phyloP scores from a whole-genome alignment of 192 early-diverging fungal species.

The Backusella morwellensis region DNA sequence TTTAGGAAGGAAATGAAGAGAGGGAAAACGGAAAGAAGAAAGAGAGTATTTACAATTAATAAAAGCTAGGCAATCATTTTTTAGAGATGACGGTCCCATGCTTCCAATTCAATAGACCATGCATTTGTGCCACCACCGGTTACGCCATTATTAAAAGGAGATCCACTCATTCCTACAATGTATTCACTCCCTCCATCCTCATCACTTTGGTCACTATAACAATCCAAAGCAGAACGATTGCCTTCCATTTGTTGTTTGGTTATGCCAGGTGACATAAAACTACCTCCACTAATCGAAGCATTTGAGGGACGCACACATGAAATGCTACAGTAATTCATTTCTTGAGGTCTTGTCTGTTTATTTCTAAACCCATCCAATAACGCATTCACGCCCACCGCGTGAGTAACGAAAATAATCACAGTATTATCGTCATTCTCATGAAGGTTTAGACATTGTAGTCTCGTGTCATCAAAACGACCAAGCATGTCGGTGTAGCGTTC shows the following conservation, averaged over 20 bases:
- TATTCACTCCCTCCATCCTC: slow-evolving; percentile 1
- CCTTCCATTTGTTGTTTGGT: neutral
- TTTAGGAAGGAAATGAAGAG: neutral
- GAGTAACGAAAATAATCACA: slow-evolving; percentile 28
- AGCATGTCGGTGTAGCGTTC: slow-evolving; percentile 31
- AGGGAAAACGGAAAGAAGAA: neutral
- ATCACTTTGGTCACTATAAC: slow-evolving; percentile 20
- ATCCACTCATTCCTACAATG: neutral
- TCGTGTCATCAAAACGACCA: slow-evolving; percentile 24
- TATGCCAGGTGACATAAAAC: neutral
- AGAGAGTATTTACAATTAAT: neutral
- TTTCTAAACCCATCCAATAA: slow-evolving; percentile 30
- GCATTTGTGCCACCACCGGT: neutral
- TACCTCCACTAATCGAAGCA: neutral
- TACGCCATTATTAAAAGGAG: neutral
- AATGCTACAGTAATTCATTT: slow-evolving; percentile 19
- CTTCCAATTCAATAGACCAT: slow-evolving; percentile 5
- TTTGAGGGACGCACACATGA: neutral
- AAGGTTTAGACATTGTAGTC: neutral
- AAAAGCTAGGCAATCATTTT: neutral
- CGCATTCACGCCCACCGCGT: slow-evolving; percentile 36
- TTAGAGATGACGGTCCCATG: neutral
- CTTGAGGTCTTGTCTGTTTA: slow-evolving; percentile 15
- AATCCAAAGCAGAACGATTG: neutral
- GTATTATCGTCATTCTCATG: neutral